These are phyloP conservation scores for Microascus cirrosus DNA, from an alignment of 2,329 filamentous ascomycete species.

Conservation along the genomic window DNA sequence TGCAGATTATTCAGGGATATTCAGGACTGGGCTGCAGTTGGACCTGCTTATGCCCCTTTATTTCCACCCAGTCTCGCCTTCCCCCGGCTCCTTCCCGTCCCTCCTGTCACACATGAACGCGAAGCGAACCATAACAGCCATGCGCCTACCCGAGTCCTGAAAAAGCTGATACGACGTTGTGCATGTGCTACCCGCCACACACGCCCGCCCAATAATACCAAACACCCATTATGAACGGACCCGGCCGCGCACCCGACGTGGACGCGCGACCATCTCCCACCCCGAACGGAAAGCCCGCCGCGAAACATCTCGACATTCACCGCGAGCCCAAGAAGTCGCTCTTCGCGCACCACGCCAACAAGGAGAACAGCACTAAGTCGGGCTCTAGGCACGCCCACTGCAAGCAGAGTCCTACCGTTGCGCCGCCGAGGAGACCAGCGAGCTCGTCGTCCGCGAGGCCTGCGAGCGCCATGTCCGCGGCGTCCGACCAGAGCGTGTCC, in stretches of 20 bases:
- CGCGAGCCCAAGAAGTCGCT: conserved; percentile 8
- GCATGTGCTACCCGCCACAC: conserved; percentile 4
- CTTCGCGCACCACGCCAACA: neutral
- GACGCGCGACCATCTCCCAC: neutral
- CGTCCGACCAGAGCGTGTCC: neutral
- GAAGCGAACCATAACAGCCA: conserved; percentile 2
- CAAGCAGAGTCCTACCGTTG: neutral
- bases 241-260: neutral
- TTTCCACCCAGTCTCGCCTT: neutral
- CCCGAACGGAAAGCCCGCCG: neutral
- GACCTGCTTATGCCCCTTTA: neutral
- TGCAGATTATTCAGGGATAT: neutral
- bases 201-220: neutral
- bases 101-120: neutral
- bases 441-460: neutral
- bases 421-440: neutral
- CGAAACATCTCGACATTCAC: conserved; percentile 11
- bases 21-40: neutral
- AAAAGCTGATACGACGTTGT: neutral
- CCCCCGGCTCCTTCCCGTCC: neutral
- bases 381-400: neutral
- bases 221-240: neutral
- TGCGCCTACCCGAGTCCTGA: conserved; percentile 4
- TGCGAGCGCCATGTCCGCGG: neutral
- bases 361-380: neutral